These are phyloP conservation scores for Phyllosticta paracitricarpa DNA, from an alignment of 2,329 filamentous ascomycete genomes.

Conservation along the genomic window DNA sequence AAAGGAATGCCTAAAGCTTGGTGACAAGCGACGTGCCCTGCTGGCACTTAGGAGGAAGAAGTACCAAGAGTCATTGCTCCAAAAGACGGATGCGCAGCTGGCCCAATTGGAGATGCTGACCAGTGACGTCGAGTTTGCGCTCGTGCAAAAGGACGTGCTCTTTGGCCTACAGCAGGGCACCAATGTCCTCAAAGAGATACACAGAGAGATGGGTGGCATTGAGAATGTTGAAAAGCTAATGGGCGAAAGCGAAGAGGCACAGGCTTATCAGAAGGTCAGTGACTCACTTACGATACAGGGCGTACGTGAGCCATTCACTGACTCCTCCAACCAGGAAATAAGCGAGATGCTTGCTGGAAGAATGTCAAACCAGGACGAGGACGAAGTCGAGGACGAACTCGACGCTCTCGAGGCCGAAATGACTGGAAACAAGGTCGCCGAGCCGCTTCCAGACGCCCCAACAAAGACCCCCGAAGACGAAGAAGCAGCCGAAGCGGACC, in stretches of 20 bases:
- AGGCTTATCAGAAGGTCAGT: slow-evolving; percentile 77
- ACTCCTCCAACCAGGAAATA: slow-evolving; percentile 55
- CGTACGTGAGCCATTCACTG: neutral
- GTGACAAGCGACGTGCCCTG: slow-evolving; percentile 72
- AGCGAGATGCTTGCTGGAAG: slow-evolving; percentile 80
- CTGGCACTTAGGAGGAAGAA: slow-evolving; percentile 90
- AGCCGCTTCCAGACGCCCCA: slow-evolving; percentile 32
- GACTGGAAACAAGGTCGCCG: slow-evolving; percentile 30
- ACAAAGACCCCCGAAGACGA: slow-evolving; percentile 21
- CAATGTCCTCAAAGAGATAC: slow-evolving; percentile 77
- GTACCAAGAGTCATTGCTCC: slow-evolving; percentile 83
- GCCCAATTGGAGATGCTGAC: slow-evolving; percentile 86
- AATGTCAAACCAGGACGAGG: slow-evolving; percentile 91
- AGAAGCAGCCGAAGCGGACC: slow-evolving; percentile 15
- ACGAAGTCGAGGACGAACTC: slow-evolving; percentile 94
- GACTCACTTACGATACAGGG: neutral
- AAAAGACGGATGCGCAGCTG: slow-evolving; percentile 87
- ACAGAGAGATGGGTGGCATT: slow-evolving; percentile 90
- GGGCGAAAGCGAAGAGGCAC: slow-evolving; percentile 82
- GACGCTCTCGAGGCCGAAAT: slow-evolving; percentile 65
- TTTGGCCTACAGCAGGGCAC: slow-evolving; percentile 91
- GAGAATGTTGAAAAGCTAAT: slow-evolving; percentile 92
- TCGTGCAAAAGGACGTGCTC: slow-evolving; percentile 92
- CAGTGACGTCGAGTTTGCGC: slow-evolving; percentile 83
- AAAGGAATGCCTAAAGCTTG: slow-evolving; percentile 65